These are phyloP conservation scores for Basidiobolus meristosporus DNA, from an alignment of 371 early-diverging fungal species.

Conservation along the genomic window DNA sequence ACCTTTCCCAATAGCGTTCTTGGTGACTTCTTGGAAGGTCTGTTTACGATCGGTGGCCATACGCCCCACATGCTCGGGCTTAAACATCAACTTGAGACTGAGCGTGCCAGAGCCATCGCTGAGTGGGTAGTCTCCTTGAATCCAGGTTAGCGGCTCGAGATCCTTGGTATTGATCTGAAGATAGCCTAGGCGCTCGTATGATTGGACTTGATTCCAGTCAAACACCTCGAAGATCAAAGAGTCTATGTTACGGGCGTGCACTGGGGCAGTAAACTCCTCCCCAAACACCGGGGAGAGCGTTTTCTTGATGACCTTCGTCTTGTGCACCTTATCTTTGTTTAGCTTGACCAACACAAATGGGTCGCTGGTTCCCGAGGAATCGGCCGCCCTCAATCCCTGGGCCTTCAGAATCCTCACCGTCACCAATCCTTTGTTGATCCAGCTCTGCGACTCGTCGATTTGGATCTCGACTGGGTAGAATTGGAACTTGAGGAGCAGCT, in stretches of 20 bases:
- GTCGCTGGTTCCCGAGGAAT: constrained; percentile 47
- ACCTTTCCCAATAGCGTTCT: no score
- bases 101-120: constrained; percentile 1
- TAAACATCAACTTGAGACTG: constrained; percentile 3
- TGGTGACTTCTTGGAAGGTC: no score
- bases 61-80: constrained; percentile 1
- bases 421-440: no score
- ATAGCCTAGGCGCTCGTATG: constrained; percentile 24
- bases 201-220: constrained; percentile 62
- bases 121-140: not conserved
- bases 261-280: constrained; percentile 41
- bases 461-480: constrained; percentile 14
- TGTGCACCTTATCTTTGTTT: constrained; percentile 58
- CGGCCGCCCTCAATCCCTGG: no score
- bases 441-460: constrained; percentile 14
- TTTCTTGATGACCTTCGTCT: constrained; percentile 57
- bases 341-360: constrained; percentile 58
- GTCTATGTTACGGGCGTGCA: not conserved
- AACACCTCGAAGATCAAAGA: constrained; percentile 33
- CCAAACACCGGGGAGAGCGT: constrained; percentile 73
- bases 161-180: constrained; percentile 1
- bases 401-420: no score
- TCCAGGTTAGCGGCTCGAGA: not conserved
- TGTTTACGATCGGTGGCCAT: no score
- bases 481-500: constrained; percentile 19